A percentile compares a stretch with the other conserved stretches of the same genome.
Evolutionary conservation across 208 protist species (phyloP).

Genomic region (Leishmania lainsoni): DNA sequence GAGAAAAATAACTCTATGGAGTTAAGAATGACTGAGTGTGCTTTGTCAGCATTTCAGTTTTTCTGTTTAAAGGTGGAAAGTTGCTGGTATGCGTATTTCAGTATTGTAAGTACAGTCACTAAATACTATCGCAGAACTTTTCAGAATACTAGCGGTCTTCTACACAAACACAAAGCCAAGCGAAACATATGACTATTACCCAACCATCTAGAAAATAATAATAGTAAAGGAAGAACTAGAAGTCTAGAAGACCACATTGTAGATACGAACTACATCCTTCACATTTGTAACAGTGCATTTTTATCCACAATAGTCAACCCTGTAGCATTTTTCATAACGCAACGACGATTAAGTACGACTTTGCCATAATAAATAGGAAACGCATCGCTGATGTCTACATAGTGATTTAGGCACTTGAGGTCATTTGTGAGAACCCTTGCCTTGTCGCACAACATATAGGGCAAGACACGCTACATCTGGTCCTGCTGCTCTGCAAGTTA

Average conservation of each 20-base stretch:
- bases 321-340: neutral
- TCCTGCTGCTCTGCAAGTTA: neutral
- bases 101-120: no score
- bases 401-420: neutral
- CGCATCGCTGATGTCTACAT: neutral
- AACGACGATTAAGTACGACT: neutral
- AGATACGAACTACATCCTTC: neutral
- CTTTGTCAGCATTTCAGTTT: neutral
- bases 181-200: neutral
- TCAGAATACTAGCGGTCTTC: neutral
- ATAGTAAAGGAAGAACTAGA: neutral
- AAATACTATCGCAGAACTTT: neutral
- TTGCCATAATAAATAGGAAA: neutral
- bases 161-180: neutral
- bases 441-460: no score
- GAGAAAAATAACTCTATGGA: neutral
- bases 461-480: no score
- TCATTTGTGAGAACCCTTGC: neutral
- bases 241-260: neutral
- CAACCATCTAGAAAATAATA: neutral
- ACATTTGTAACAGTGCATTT: neutral
- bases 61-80: neutral
- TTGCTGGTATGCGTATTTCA: neutral
- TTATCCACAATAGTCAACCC: neutral
- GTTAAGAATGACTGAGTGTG: neutral